Evolutionary conservation across 83 land plant species (phyloP), one percentile per base, ranked within the genome.

Genomic region (Thuja plicata): DNA sequence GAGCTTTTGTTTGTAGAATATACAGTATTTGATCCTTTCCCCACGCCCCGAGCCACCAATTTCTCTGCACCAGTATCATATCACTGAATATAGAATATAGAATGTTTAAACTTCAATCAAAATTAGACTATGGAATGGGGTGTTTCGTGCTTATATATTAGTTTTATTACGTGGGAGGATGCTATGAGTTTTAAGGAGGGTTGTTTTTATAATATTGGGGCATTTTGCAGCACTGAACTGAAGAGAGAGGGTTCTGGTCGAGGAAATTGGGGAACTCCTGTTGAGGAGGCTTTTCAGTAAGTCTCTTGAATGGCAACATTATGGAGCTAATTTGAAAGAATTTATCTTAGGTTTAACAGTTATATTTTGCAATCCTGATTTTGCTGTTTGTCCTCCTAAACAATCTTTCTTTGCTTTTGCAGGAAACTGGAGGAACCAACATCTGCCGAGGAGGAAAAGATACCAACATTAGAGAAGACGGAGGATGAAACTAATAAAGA

Each of bases 211-310:
- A 16, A 32, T 54, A 27, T 17, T 15, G 86, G 27, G 32, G 60
- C 5, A 40, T 54, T 60, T 70, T 87, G 71, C 90, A 90, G 91
- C 17, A 48, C 50, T 92, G 92, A 92, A 85, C 3, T 92, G 78
- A 92, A 92, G 55, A 89, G 92, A n/a, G 93, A 89, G 27, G 93
- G 93, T 32, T 54, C 91, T 55, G 93, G 93, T 17, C 93, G 91
- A 27, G 93, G 92, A 24, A 92, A 92, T 43, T 92, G 93, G 93
- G 93, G 93, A 55, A 76, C 85, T 38, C 77, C 90, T 79, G 73
- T 88, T 89, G 93, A 92, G 55, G 45, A 34, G 2, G 43, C 37
- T 85, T 76, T 87, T 15, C 89, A 87, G 92, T 92, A 87, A 87
- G 83, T 89, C 13, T 46, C 45, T 89, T 34, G 57, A 19, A 35